Evolutionary conservation across 345 rosid species (phyloP).

Genomic region (Rhodamnia argentea): DNA sequence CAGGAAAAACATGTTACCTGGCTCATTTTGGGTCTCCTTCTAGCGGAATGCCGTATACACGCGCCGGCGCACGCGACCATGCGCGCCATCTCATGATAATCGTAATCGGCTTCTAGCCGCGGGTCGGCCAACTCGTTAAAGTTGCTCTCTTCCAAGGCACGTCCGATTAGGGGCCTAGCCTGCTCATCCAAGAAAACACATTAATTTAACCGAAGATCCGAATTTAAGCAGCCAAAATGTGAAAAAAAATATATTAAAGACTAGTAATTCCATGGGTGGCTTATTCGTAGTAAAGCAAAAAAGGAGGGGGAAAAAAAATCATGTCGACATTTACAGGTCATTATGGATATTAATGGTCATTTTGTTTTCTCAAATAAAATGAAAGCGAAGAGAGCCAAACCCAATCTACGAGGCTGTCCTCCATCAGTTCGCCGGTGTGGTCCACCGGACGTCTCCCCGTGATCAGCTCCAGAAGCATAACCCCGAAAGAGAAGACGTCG

Average conservation of each 20-base stretch:
- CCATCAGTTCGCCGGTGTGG: constrained; percentile 34
- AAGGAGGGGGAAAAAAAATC: neutral
- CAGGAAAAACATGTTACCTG: constrained; percentile 28
- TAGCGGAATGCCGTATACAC: constrained; percentile 58
- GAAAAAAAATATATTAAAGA: neutral
- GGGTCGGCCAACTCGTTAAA: constrained; percentile 54
- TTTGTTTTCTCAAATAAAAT: neutral
- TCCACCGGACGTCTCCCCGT: constrained; percentile 74
- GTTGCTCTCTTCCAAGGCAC: constrained; percentile 45
- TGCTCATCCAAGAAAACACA: constrained; percentile 5
- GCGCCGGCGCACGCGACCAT: constrained; percentile 76
- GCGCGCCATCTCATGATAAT: constrained; percentile 46
- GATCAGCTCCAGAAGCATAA: constrained; percentile 81
- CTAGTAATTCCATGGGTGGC: neutral
- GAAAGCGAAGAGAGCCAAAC: constrained; percentile 13
- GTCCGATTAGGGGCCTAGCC: constrained; percentile 68
- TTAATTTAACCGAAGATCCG: neutral
- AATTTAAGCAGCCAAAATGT: neutral
- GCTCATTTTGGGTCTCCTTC: constrained; percentile 79
- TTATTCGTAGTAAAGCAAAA: neutral
- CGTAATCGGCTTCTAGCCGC: constrained; percentile 35
- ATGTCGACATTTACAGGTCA: neutral
- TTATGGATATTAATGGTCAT: neutral
- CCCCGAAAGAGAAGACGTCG: constrained; percentile 84
- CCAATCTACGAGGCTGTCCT: constrained; percentile 90